phyloP scores from a whole-genome alignment of 2,329 filamentous ascomycete species.

The Colletotrichum sp. region DNA sequence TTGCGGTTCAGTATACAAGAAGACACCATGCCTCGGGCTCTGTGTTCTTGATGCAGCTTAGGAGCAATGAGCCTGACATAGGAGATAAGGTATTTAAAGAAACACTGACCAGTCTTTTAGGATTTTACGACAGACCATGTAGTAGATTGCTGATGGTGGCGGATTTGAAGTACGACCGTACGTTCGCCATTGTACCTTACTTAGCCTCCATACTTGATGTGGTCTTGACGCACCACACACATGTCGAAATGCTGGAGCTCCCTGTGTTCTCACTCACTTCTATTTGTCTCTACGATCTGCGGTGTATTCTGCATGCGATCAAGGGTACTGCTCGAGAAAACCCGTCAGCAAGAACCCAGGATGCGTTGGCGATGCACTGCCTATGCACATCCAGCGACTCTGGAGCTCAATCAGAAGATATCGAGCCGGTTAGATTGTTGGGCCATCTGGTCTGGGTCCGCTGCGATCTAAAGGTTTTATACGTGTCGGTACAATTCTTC shows the following conservation, averaged over 20 bases:
- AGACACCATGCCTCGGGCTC: fast-evolving
- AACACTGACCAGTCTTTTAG: neutral
- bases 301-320: neutral
- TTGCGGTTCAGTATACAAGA: neutral
- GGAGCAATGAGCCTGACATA: neutral
- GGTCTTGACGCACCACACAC: neutral
- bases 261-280: too few relatives aligned
- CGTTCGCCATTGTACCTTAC: neutral
- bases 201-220: neutral
- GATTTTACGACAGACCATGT: too few relatives aligned
- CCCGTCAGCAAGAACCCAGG: neutral
- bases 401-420: too few relatives aligned
- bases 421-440: too few relatives aligned
- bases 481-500: too few relatives aligned
- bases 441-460: too few relatives aligned
- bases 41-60: neutral
- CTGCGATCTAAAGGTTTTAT: too few relatives aligned
- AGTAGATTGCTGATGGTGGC: fast-evolving
- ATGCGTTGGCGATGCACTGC: neutral
- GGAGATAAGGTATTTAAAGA: neutral
- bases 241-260: too few relatives aligned
- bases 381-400: too few relatives aligned
- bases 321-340: neutral
- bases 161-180: neutral
- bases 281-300: neutral